Base-by-base conservation (phyloP, 176 grass and related monocot genomes). In the Canna indica region DNA sequence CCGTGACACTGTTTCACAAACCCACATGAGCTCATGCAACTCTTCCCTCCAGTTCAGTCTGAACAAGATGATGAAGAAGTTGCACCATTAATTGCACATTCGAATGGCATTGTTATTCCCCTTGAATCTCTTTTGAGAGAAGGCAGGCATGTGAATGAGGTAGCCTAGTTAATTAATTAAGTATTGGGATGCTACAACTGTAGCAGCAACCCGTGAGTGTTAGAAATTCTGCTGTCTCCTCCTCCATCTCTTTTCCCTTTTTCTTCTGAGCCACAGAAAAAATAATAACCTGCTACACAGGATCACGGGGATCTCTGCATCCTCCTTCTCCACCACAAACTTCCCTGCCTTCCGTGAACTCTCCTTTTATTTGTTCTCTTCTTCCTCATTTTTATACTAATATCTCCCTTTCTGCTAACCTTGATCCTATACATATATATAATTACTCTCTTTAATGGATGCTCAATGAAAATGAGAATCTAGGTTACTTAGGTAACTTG, bases 281-380 rank as follows among this genome's bases (percentile, higher is more conserved):
- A 0, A 35, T 3, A 18, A 4, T 33, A 32, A 63, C 32, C 15
- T 63, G 17, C 31, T 34, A 4, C 16, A 32, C 20, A 39, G 11
- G 20, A 39, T 66, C 63, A 66, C 63, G 34, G 35, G 35, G 63
- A 7, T 38, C 34, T 66, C 63, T 66, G 31, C 34, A 57, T 57
- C 20, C 28, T 17, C 14, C 33, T 66, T 39, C 22, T 24, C 35
- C 34, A 39, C 63, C 34, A 13, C 63, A 5, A 13, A 32, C 24
- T 24, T 66, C 22, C 34, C 34, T 38, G 32, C 18, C 8, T 38
- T 22, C 6, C 33, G 7, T 22, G 12, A 16, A 31, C 3, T 29
- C 0, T 32, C 29, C 15, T 39, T 20, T 66, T 66, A 33, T 26
- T 66, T 39, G 4, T 53, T n/a, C 20, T 53, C 7, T 66, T 24